Conservation (phyloP, 2,329 filamentous ascomycete genomes). For the Chrysoporthe puriensis region DNA sequence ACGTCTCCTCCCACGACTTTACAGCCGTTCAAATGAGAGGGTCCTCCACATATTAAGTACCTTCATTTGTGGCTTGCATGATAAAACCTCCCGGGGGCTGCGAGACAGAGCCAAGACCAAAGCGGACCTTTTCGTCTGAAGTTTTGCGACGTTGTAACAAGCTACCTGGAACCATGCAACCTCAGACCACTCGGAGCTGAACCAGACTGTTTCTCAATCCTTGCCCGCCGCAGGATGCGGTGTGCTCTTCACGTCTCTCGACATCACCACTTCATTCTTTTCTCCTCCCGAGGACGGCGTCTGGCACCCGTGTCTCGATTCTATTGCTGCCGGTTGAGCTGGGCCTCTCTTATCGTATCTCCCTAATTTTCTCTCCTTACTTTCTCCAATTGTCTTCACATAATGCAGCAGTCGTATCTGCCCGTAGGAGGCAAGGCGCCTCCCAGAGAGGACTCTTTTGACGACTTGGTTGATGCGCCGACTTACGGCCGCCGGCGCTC, state of each 20-base stretch:
- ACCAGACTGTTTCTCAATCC: not conserved
- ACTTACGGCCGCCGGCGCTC: not conserved
- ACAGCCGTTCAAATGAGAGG: too few species aligned
- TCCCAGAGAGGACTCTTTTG: not conserved
- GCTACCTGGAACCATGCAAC: not conserved
- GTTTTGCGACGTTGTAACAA: not conserved
- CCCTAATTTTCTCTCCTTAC: too few species aligned
- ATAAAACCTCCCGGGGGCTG: too few species aligned
- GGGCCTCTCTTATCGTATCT: too few species aligned
- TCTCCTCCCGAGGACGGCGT: too few species aligned
- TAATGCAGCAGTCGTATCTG: slow-evolving; percentile 1
- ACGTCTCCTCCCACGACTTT: too few species aligned
- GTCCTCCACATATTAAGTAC: too few species aligned
- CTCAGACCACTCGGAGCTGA: not conserved
- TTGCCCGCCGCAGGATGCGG: not conserved
- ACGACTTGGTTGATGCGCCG: not conserved
- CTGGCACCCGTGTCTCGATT: too few species aligned
- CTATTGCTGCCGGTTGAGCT: too few species aligned
- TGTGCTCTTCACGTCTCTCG: not conserved
- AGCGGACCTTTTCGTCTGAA: not conserved
- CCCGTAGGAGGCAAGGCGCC: not conserved
- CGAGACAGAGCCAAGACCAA: not conserved
- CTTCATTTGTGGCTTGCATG: too few species aligned
- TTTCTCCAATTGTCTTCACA: not conserved
- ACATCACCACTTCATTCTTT: not conserved